phyloP scores from a whole-genome alignment of 2,329 filamentous ascomycete species.

The Nigrospora osmanthi region DNA sequence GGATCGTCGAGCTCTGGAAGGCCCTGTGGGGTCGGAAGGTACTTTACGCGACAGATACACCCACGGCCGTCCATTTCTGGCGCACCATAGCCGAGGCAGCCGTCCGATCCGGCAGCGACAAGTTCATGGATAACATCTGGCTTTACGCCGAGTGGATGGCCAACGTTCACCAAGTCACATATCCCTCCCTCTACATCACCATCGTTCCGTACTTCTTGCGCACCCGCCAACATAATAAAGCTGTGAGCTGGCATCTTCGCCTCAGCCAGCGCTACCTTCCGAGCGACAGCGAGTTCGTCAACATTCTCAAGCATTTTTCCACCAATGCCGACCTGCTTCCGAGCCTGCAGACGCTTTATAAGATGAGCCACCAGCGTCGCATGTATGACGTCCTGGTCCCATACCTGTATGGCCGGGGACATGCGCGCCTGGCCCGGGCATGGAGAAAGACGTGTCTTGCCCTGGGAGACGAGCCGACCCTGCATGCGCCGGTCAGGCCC shows the following conservation, averaged over 20 bases:
- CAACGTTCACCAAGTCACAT: constrained; percentile 27
- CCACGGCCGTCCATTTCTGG: constrained; percentile 18
- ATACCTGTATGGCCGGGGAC: constrained; percentile 38
- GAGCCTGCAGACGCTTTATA: constrained; percentile 37
- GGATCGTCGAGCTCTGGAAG: constrained; percentile 18
- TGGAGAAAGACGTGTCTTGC: constrained; percentile 38
- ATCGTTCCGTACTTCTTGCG: constrained; percentile 34
- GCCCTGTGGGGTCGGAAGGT: constrained; percentile 23
- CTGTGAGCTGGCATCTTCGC: constrained; percentile 39
- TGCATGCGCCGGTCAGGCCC: constrained; percentile 28
- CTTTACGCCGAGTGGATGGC: constrained; percentile 35
- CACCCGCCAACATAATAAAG: constrained; percentile 26
- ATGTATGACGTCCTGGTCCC: constrained; percentile 47
- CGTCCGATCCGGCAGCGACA: constrained; percentile 17
- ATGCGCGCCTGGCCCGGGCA: constrained; percentile 30
- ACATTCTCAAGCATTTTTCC: constrained; percentile 32
- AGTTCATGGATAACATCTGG: constrained; percentile 25
- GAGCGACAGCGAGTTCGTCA: constrained; percentile 29
- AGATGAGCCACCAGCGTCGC: constrained; percentile 29
- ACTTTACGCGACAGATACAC: constrained; percentile 14
- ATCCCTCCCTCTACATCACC: constrained; percentile 44
- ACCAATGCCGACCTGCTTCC: constrained; percentile 26
- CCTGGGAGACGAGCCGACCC: constrained; percentile 32
- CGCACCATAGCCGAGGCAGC: constrained; percentile 23
- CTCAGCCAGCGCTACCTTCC: constrained; percentile 35